Percentiles rank a stretch among this genome's conserved stretches.
phyloP scores from a whole-genome alignment of 192 early-diverging fungal species.

The Coemansia sp. region DNA sequence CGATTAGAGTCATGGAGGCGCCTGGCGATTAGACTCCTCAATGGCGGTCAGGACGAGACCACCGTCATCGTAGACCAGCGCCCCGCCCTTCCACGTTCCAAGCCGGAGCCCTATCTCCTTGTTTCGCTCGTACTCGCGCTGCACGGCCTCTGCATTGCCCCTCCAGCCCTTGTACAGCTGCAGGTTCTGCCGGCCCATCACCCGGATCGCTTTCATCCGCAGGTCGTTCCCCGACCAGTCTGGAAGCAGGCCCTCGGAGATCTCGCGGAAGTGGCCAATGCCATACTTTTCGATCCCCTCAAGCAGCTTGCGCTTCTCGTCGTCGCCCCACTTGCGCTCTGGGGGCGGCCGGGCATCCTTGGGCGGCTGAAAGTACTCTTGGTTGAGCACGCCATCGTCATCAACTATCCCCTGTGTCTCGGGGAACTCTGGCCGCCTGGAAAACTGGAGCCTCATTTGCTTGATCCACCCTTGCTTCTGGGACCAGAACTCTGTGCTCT shows the following conservation, averaged over 20 bases:
- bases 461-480: conserved; percentile 76
- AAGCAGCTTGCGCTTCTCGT: conserved; percentile 66
- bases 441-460: conserved; percentile 79
- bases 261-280: conserved; percentile 84
- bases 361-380: conserved; percentile 69
- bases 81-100: conserved; percentile 73
- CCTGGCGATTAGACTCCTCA: conserved; percentile 39
- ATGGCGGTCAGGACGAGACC: conserved; percentile 62
- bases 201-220: conserved; percentile 74
- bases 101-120: conserved; percentile 71
- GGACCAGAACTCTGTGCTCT: conserved; percentile 31
- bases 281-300: conserved; percentile 77
- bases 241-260: conserved; percentile 68
- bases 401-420: conserved; percentile 81
- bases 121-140: conserved; percentile 69
- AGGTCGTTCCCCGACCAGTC: conserved; percentile 77
- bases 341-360: conserved; percentile 53
- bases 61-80: conserved; percentile 77
- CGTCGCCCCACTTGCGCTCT: conserved; percentile 79
- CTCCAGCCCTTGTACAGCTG: conserved; percentile 84
- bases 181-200: conserved; percentile 82
- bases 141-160: conserved; percentile 62
- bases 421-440: conserved; percentile 72
- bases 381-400: conserved; percentile 77
- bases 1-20: too few species aligned